Percentiles rank a stretch among this genome's conserved stretches.
phyloP scores from a whole-genome alignment of 805 yeast genomes.

The Schizosaccharomyces japonicus region DNA sequence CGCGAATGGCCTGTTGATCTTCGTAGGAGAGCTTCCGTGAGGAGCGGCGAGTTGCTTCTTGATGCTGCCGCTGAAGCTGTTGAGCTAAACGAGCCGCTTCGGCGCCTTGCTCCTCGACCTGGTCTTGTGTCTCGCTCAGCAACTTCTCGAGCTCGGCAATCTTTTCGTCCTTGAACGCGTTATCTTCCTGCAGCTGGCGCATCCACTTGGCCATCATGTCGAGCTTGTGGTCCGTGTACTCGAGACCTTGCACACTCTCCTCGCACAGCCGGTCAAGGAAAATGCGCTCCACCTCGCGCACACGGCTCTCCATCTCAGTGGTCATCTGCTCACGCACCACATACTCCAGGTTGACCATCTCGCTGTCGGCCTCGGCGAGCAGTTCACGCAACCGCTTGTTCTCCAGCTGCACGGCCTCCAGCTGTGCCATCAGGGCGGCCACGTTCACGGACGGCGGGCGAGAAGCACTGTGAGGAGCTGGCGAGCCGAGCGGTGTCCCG shows the following conservation, averaged over 20 bases:
- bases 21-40: background rate
- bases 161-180: background rate
- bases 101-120: background rate
- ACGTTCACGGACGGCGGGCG: background rate
- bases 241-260: background rate
- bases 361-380: background rate
- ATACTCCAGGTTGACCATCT: background rate
- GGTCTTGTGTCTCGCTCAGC: background rate
- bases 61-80: background rate
- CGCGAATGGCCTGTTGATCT: constrained; percentile 1
- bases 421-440: background rate
- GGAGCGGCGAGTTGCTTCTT: background rate
- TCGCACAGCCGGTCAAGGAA: background rate
- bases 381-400: background rate
- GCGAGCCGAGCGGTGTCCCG: too few species aligned
- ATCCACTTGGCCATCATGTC: background rate
- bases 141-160: background rate
- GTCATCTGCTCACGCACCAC: background rate
- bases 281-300: background rate
- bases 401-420: background rate
- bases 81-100: background rate
- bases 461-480: too few species aligned
- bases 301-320: background rate
- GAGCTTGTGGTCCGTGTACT: background rate
- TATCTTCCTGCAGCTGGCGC: background rate